Percentiles rank a stretch among this genome's conserved stretches.
Conservation (phyloP, 2,329 filamentous ascomycete genomes). For the Ophidiomyces ophidiicola region DNA sequence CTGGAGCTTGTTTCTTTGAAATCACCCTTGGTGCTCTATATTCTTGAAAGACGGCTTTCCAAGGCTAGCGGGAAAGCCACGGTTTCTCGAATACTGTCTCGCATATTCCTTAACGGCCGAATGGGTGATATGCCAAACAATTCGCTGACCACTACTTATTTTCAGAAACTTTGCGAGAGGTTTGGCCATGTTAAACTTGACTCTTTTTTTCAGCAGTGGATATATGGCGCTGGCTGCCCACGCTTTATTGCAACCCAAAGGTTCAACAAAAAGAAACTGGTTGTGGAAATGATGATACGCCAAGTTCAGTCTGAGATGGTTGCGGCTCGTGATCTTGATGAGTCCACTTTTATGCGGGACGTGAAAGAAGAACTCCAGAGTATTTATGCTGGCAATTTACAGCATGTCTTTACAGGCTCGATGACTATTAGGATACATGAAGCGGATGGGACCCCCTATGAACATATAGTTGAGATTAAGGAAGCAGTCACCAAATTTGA, state of each 20-base stretch:
- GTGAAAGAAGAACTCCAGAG: conserved; percentile 65
- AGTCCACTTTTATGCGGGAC: conserved; percentile 68
- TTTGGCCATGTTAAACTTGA: conserved; percentile 78
- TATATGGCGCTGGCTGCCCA: conserved; percentile 77
- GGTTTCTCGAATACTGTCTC: conserved; percentile 71
- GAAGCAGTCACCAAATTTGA: conserved; percentile 76
- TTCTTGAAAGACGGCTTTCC: conserved; percentile 77
- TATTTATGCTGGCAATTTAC: conserved; percentile 56
- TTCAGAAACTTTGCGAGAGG: conserved; percentile 76
- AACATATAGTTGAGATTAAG: conserved; percentile 93
- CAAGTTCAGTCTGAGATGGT: conserved; percentile 56
- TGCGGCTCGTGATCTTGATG: conserved; percentile 49
- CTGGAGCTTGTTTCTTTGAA: conserved; percentile 84
- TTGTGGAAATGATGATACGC: conserved; percentile 78
- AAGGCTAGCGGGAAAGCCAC: conserved; percentile 80
- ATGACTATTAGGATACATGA: conserved; percentile 98
- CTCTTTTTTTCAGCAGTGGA: conserved; percentile 87
- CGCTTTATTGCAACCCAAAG: conserved; percentile 72
- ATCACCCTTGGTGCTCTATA: conserved; percentile 80
- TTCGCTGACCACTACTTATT: conserved; percentile 61
- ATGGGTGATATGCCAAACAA: conserved; percentile 62
- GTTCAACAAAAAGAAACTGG: conserved; percentile 96
- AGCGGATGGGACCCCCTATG: conserved; percentile 93
- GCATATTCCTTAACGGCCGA: conserved; percentile 74
- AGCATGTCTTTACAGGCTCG: conserved; percentile 79